Base-by-base conservation (phyloP, 2,329 filamentous ascomycete species). In the Fusarium compactum region DNA sequence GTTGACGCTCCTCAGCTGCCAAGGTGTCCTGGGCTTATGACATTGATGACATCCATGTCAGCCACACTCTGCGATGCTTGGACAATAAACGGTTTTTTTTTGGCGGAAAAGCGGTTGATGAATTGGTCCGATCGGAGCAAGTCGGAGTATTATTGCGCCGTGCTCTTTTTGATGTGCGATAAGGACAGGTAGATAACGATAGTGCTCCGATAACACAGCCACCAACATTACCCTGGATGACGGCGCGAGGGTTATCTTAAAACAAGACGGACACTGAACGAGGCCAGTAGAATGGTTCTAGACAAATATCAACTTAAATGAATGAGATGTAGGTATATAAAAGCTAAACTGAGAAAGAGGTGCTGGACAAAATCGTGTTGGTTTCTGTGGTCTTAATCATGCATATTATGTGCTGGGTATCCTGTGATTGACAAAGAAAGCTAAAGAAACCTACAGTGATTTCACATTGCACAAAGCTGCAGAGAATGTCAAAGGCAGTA, bases 331-430 rank as follows among this genome's bases (percentile, higher is more conserved):
- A 29, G 27, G 27, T 29, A 11, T 29, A 12, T 29, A 10, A 29
- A 10, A 29, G 11, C 10, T 10, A 3, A 10, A 27, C 4, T 27
- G 25, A 27, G 25, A 27, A 27, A 10, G 10, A 27, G 25, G 25
- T 10, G 25, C 25, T 27, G 25, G 3, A 27, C 9, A 10, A 10
- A 27, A 10, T 27, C 9, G 9, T 10, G 25, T 12, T 5, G 12
- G 4, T 29, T 12, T 11, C 2, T 29, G 27, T 29, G 12, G 27
- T 29, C 12, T 12, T 12, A 2, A 5, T 29, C 27, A 4, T 29
- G 5, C 10, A 29, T 4, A 11, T 9, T 9, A 10, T 2, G 10
- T 27, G 10, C 1, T 27, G 10, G 10, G 4, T 4, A 10, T 10
- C 4, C 8, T 27, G n/a, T 8, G 9, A 10, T 10, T 3, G 8